Conservation (phyloP, 768 basidiomycete genomes). For the Termitomyces heimii region DNA sequence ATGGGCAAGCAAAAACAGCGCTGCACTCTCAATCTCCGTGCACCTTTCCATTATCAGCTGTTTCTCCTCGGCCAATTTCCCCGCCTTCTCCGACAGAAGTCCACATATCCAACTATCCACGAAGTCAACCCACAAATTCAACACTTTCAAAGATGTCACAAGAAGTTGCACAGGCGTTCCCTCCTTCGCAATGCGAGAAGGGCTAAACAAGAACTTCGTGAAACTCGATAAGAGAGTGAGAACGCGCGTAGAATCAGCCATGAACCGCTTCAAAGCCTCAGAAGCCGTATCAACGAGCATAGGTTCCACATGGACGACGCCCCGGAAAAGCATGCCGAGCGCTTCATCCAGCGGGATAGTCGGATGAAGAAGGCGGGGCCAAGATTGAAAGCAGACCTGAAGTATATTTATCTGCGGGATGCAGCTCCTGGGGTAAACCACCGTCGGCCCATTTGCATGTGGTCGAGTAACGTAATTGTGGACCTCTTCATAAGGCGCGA, state of each 20-base stretch:
- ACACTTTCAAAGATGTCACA: constrained; percentile 60
- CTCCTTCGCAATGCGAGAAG: constrained; percentile 56
- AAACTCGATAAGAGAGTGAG: constrained; percentile 57
- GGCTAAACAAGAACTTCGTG: constrained; percentile 70
- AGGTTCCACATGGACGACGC: constrained; percentile 84
- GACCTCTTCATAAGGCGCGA: constrained; percentile 56
- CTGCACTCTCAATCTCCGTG: constrained; percentile 64
- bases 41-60: constrained; percentile 38
- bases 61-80: constrained; percentile 36
- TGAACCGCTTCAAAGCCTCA: constrained; percentile 66
- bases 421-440: constrained; percentile 62
- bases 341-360: constrained; percentile 51
- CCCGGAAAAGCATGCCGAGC: constrained; percentile 74
- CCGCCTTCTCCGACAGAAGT: constrained; percentile 34
- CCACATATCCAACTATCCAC: constrained; percentile 64
- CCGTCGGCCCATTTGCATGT: constrained; percentile 52
- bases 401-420: constrained; percentile 65
- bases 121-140: constrained; percentile 68
- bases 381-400: constrained; percentile 72
- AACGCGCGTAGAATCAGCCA: constrained; percentile 51
- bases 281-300: constrained; percentile 61
- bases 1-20: constrained; percentile 69
- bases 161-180: constrained; percentile 56
- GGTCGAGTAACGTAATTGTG: constrained; percentile 62
- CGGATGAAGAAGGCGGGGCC: constrained; percentile 75